Evolutionary conservation across 2,329 filamentous ascomycete genomes (phyloP).

Genomic region (Aspergillus ruber): DNA sequence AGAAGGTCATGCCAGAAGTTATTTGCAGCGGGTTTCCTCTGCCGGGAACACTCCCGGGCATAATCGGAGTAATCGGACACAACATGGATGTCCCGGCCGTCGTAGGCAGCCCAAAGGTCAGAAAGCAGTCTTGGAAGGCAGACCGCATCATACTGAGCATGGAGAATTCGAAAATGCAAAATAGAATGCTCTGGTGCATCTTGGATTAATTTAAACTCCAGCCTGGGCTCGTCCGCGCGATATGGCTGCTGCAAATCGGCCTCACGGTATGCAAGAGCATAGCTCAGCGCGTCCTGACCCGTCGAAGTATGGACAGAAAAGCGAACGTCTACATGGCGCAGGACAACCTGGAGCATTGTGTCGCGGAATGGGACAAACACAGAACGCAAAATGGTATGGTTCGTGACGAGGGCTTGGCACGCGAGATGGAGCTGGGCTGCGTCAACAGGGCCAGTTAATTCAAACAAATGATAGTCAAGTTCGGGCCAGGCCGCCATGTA

Average conservation of each 20-base stretch:
- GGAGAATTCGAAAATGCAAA: background rate
- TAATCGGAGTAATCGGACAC: background rate
- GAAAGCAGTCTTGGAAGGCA: background rate
- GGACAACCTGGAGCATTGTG: background rate
- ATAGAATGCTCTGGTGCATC: background rate
- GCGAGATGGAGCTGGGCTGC: background rate
- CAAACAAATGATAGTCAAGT: background rate
- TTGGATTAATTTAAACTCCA: background rate
- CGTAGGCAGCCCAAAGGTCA: background rate
- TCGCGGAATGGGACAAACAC: background rate
- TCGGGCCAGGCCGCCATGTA: no score
- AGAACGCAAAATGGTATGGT: background rate
- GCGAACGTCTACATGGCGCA: background rate
- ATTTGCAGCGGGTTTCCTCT: background rate
- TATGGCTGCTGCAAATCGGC: background rate
- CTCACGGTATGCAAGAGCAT: background rate
- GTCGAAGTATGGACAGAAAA: background rate
- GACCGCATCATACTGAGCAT: background rate
- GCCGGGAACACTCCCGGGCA: background rate
- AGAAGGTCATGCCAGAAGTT: background rate
- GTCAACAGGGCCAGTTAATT: background rate
- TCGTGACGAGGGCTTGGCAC: background rate
- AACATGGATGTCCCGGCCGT: background rate
- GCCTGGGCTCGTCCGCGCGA: background rate
- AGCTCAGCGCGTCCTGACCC: background rate